A percentile compares a stretch with the other conserved stretches of the same genome.
Conservation (phyloP, 352 stramenopile genomes). For the Pythium rhizo-oryzae region DNA sequence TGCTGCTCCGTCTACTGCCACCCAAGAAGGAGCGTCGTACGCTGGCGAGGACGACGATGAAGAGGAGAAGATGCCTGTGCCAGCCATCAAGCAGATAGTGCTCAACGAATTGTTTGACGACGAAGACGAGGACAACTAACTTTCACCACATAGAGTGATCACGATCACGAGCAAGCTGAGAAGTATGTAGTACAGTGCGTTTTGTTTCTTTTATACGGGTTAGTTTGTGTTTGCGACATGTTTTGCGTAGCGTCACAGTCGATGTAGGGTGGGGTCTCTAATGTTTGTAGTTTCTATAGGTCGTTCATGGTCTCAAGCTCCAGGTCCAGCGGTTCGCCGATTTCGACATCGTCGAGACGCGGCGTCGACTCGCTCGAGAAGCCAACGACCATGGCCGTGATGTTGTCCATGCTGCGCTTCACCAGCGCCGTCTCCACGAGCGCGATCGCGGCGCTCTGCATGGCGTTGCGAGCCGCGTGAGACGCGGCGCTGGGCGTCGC, state of each 20-base stretch:
- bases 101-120: constrained; percentile 20
- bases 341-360: constrained; percentile 24
- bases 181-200: neutral
- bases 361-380: constrained; percentile 13
- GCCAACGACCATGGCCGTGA: constrained; percentile 74
- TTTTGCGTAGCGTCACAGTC: neutral
- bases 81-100: constrained; percentile 11
- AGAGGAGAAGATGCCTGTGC: constrained; percentile 15
- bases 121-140: constrained; percentile 10
- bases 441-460: constrained; percentile 60
- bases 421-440: constrained; percentile 68
- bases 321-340: neutral
- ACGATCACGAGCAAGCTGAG: neutral
- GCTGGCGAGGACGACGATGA: constrained; percentile 14
- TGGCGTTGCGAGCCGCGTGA: constrained; percentile 40
- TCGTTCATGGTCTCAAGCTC: constrained; percentile 19
- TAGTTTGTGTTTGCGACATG: neutral
- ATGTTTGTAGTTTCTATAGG: constrained; percentile 19
- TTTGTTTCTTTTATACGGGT: constrained; percentile 3
- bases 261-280: neutral
- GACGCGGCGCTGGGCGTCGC: too few species aligned
- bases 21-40: neutral
- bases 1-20: neutral
- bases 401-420: constrained; percentile 84
- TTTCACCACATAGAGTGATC: constrained; percentile 8